Evolutionary conservation across 73 alveolate species (phyloP).

Genomic region (Paramecium pentaurelia): DNA sequence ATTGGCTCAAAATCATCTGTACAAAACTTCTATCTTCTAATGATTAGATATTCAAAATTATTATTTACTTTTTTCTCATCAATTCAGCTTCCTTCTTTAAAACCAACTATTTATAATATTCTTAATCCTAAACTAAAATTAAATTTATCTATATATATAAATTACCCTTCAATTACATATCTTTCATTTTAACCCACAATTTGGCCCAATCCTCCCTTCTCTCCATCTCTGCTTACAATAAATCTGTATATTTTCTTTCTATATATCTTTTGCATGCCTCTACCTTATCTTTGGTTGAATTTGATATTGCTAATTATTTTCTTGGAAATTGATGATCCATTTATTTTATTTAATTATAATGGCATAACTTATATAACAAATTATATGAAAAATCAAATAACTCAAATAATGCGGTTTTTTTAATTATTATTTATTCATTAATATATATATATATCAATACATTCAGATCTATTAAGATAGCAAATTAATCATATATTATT

Average conservation of each 20-base stretch:
- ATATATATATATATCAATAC: neutral
- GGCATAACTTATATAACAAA: neutral
- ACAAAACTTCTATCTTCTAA: constrained; percentile 61
- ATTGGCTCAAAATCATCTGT: constrained; percentile 75
- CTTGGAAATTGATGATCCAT: constrained; percentile 48
- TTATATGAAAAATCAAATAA: neutral
- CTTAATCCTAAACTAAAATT: constrained; percentile 1
- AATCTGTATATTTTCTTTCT: constrained; percentile 37
- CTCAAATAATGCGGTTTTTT: neutral
- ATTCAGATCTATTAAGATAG: neutral
- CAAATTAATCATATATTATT: neutral
- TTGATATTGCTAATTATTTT: constrained; percentile 38
- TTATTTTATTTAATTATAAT: neutral
- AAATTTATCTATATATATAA: neutral
- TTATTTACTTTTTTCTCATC: constrained; percentile 34
- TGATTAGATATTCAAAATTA: neutral
- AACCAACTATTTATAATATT: neutral
- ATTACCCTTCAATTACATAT: neutral
- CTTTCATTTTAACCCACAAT: constrained; percentile 14
- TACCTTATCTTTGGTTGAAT: constrained; percentile 59
- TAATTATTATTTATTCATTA: neutral
- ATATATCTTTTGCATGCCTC: constrained; percentile 61
- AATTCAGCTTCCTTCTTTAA: neutral
- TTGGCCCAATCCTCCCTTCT: constrained; percentile 47
- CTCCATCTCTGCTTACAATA: neutral